Percentiles rank a stretch among this genome's conserved stretches.
Conservation (phyloP, 345 rosid genomes). For the Salix exigua region DNA sequence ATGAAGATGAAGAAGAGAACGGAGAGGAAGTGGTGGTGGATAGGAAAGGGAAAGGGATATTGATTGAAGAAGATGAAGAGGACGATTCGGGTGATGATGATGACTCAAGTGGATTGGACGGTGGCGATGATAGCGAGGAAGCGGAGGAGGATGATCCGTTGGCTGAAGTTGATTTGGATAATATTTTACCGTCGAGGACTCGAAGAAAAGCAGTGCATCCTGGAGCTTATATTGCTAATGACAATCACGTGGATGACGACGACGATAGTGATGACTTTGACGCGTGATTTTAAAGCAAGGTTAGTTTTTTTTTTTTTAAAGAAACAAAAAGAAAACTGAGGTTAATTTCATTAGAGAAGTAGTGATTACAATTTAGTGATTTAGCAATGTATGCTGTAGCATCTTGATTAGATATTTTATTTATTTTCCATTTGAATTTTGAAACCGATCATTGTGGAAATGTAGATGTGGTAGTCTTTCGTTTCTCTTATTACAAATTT, state of each 20-base stretch:
- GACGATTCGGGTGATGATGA: conserved; percentile 25
- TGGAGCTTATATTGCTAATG: conserved; percentile 48
- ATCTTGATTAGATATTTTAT: not conserved
- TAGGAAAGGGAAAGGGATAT: conserved; percentile 33
- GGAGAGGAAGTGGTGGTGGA: conserved; percentile 19
- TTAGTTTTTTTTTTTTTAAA: conserved; percentile 2
- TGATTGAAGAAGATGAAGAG: conserved; percentile 39
- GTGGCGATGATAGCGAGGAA: conserved; percentile 47
- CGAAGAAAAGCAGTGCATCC: conserved; percentile 41
- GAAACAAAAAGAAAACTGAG: not conserved
- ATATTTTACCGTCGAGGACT: conserved; percentile 86
- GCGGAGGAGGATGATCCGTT: conserved; percentile 90
- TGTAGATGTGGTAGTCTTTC: not conserved
- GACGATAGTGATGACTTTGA: conserved; percentile 26
- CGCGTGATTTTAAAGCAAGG: conserved; percentile 26
- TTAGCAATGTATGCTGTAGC: not conserved
- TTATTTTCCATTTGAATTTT: not conserved
- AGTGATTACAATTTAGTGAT: conserved; percentile 1
- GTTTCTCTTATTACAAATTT: not conserved
- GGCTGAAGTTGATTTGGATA: conserved; percentile 93
- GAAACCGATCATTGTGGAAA: not conserved
- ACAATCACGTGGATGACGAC: conserved; percentile 2
- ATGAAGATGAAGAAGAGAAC: conserved; percentile 38
- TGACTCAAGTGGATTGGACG: conserved; percentile 28
- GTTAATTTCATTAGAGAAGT: conserved; percentile 3